A percentile compares a stretch with the other conserved stretches of the same genome.
Evolutionary conservation across 75 land plant genomes (phyloP).

Genomic region (Cryptomeria japonica): DNA sequence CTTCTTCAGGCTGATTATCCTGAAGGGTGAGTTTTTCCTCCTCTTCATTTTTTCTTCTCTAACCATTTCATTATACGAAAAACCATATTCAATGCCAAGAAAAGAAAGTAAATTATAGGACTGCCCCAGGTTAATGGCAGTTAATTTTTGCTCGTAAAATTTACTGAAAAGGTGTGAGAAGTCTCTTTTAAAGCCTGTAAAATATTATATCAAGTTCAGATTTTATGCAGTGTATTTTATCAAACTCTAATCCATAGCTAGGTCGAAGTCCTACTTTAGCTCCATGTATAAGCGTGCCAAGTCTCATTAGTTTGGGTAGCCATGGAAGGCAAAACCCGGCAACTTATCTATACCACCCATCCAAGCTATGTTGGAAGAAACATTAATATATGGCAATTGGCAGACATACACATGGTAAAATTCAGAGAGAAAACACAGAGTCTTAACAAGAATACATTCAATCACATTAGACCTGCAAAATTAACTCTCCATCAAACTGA

Average conservation of each 20-base stretch:
- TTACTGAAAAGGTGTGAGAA: too few relatives aligned
- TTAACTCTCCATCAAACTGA: too few relatives aligned
- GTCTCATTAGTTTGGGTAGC: too few relatives aligned
- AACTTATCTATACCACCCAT: background rate
- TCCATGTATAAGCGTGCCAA: too few relatives aligned
- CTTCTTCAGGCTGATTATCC: slow-evolving; percentile 94
- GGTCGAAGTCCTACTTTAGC: too few relatives aligned
- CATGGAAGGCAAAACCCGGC: background rate
- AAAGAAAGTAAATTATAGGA: background rate
- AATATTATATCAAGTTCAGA: background rate
- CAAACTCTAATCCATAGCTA: background rate
- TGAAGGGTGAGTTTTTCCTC: slow-evolving; percentile 62
- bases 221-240: background rate
- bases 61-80: background rate
- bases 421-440: background rate
- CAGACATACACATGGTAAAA: background rate
- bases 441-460: too few relatives aligned
- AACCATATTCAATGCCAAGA: too few relatives aligned
- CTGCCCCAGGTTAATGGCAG: background rate
- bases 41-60: background rate
- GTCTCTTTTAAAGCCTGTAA: too few relatives aligned
- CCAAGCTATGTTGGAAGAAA: too few relatives aligned
- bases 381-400: too few relatives aligned
- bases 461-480: too few relatives aligned
- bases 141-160: background rate